These are phyloP conservation scores for Aphanomyces stellatus DNA, from an alignment of 352 stramenopile genomes.

Conservation along the genomic window DNA sequence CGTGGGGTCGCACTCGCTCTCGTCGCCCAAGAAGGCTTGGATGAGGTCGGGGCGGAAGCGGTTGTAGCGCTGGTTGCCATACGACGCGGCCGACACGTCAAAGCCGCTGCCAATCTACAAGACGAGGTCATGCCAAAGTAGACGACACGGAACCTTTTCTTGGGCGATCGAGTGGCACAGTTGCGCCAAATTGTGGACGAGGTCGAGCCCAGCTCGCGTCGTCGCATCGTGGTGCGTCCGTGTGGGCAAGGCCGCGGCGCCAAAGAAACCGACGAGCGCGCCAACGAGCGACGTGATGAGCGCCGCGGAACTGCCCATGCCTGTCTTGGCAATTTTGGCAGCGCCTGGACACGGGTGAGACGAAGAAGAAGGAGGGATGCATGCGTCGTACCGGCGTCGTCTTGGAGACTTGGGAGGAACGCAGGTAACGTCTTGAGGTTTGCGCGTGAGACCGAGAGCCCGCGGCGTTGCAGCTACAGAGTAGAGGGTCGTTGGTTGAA, in stretches of 20 bases:
- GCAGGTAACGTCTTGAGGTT: constrained; percentile 64
- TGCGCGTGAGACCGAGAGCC: constrained; percentile 41
- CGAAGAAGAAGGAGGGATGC: not conserved
- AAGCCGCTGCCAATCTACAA: constrained; percentile 93
- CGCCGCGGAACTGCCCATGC: constrained; percentile 92
- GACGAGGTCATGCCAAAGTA: not conserved
- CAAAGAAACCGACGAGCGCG: constrained; percentile 80
- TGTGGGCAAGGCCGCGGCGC: constrained; percentile 30
- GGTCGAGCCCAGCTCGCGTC: constrained; percentile 26
- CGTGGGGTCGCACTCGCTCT: constrained; percentile 43
- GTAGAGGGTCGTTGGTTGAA: not conserved
- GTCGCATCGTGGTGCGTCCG: constrained; percentile 21
- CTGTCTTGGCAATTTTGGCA: constrained; percentile 82
- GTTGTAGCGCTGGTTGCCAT: constrained; percentile 92
- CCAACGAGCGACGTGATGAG: constrained; percentile 93
- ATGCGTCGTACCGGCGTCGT: constrained; percentile 35
- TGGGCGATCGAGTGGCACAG: constrained; percentile 93
- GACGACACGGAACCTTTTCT: constrained; percentile 72
- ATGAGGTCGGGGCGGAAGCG: constrained; percentile 71
- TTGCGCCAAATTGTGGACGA: constrained; percentile 93
- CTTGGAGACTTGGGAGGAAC: constrained; percentile 75
- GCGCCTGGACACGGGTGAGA: constrained; percentile 23
- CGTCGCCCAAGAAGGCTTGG: constrained; percentile 32
- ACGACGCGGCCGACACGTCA: constrained; percentile 91
- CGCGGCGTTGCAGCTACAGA: constrained; percentile 54